Conservation (phyloP, 176 grass and related monocot species). For the Avena eriantha region DNA sequence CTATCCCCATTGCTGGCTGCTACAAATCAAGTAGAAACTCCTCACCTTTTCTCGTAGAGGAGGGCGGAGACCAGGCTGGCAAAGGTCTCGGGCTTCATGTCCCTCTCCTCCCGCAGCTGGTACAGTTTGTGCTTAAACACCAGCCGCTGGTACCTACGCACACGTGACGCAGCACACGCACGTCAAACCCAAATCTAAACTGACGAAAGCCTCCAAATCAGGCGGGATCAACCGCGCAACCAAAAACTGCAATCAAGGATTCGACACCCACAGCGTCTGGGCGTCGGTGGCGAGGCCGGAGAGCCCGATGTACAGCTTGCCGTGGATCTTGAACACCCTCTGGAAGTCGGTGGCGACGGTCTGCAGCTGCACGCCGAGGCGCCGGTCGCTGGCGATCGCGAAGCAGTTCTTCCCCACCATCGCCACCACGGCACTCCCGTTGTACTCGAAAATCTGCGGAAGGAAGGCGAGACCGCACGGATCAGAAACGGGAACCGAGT, state of each 20-base stretch:
- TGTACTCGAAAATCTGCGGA: constrained; percentile 96
- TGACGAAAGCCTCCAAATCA: not conserved
- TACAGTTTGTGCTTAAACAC: constrained; percentile 83
- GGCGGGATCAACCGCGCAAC: not conserved
- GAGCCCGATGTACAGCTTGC: constrained; percentile 90
- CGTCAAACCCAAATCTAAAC: constrained; percentile 43
- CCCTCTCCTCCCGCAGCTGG: constrained; percentile 85
- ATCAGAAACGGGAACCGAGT: not conserved
- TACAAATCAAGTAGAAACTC: not conserved
- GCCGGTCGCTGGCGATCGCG: constrained; percentile 91
- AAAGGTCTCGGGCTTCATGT: constrained; percentile 65
- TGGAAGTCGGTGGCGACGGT: constrained; percentile 95
- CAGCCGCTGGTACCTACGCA: constrained; percentile 70
- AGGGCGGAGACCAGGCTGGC: constrained; percentile 59
- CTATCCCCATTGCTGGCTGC: not conserved
- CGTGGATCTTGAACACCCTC: constrained; percentile 93
- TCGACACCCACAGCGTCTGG: constrained; percentile 76
- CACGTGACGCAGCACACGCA: not conserved
- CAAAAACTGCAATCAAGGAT: not conserved
- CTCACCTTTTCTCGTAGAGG: constrained; percentile 91
- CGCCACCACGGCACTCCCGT: constrained; percentile 90
- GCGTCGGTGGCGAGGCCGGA: constrained; percentile 90
- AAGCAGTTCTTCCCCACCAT: constrained; percentile 99
- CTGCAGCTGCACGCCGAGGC: constrained; percentile 92
- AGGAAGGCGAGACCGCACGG: not conserved